Base-by-base conservation (phyloP, 164 flowering plant genomes). In the Tetracentron sinense region DNA sequence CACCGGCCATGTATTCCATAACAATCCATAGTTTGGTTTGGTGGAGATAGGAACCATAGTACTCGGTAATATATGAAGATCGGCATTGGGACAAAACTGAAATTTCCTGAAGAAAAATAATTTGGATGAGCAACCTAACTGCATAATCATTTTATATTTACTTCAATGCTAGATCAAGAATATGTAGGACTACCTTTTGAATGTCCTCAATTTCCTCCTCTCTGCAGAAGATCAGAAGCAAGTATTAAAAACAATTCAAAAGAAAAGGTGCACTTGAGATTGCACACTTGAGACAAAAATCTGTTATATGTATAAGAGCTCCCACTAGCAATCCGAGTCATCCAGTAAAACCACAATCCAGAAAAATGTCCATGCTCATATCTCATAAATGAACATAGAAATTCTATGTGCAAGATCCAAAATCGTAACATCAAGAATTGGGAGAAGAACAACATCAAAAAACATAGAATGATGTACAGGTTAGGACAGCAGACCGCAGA, bases 1-100 rank as follows among this genome's bases (percentile, higher is more conserved):
- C 99, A 72, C 99, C 99, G 71, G 99, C 99, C 99, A 94, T 94
- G 80, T 83, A 94, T 72, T 94, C 99, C 99, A 94, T 94, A 65
- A 91, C 85, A 76, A 94, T 94, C 97, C 96, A 91, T 48, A 94
- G 72, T 76, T 91, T 94, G 47, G 99, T 94, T 74, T 91, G 89
- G 69, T 89, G 82, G 58, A 94, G 92, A 74, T 78, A 86, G 56
- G 99, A 94, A 44, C 97, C 93, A 79, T 94, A 91, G 64, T 94
- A 94, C 68, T 89, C 96, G 0, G 99, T 94, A 58, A 94, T 91
- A 80, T 89, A 91, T 52, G 81, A 86, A 65, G 90, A 94, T 48
- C 96, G 91, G 65, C 99, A 94, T 71, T 89, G 95, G 65, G 89
- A 83, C 54, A 94, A 66, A 68, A 94, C 99, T 69, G 97, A 82